These are phyloP conservation scores for Elongisporangium undulatum DNA, from an alignment of 352 stramenopile genomes.

Conservation along the genomic window DNA sequence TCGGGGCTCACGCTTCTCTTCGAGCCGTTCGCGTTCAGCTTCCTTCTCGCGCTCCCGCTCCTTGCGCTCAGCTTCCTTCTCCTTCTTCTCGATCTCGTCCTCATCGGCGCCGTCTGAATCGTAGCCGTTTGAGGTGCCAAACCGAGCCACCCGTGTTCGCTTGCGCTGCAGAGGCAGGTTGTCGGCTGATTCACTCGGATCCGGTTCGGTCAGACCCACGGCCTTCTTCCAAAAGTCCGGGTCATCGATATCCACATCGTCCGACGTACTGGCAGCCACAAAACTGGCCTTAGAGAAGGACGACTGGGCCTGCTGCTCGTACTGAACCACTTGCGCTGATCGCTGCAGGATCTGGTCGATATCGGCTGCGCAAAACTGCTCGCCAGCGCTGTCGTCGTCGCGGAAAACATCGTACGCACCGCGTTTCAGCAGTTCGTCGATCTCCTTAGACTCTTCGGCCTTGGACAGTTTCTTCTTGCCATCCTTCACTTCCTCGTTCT, in stretches of 20 bases:
- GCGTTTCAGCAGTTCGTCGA: constrained; percentile 89
- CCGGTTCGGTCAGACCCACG: constrained; percentile 77
- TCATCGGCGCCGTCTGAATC: constrained; percentile 73
- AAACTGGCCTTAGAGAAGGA: constrained; percentile 93
- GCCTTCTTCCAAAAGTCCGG: constrained; percentile 99
- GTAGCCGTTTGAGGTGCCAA: constrained; percentile 50
- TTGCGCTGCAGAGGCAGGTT: constrained; percentile 80
- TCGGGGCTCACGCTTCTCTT: constrained; percentile 65
- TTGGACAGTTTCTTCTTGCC: constrained; percentile 64
- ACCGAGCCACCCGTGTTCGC: constrained; percentile 79
- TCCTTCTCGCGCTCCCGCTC: constrained; percentile 40
- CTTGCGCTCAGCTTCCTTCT: constrained; percentile 29
- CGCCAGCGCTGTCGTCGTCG: constrained; percentile 87
- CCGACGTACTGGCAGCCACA: constrained; percentile 80
- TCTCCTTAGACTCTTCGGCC: constrained; percentile 86
- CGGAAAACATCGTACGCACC: constrained; percentile 90
- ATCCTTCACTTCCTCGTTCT: constrained; percentile 77
- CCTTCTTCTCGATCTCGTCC: constrained; percentile 35
- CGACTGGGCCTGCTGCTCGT: constrained; percentile 77
- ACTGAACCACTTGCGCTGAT: constrained; percentile 83
- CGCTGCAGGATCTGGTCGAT: constrained; percentile 97
- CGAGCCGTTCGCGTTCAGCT: constrained; percentile 35
- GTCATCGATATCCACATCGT: constrained; percentile 98
- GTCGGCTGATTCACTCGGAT: constrained; percentile 48
- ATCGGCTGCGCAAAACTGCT: constrained; percentile 96